Base-by-base conservation (phyloP, 2,329 filamentous ascomycete genomes). In the Botrytis porri region DNA sequence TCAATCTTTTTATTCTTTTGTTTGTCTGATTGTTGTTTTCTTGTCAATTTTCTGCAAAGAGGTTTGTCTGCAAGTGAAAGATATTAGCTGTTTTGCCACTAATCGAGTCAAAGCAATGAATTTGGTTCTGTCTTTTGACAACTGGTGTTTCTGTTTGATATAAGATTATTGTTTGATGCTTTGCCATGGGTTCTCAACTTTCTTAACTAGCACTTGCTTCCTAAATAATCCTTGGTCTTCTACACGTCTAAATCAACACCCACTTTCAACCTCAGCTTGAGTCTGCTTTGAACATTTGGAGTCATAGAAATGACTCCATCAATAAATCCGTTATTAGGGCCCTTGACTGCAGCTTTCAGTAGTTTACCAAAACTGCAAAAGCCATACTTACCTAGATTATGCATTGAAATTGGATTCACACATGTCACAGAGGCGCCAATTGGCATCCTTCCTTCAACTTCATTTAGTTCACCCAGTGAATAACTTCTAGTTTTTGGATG, bases 351-450 rank as follows among this genome's bases (percentile, higher is more conserved):
- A 6, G 3, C 48, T 51, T 14, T n/a, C 9, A n/a, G 12, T n/a
- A 51, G 4, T 51, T 14, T 51, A 14, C 1, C 4, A 51, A 51
- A 51, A 25, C 48, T 14, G 48, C n/a, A 5, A n/a, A n/a, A 1
- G 48, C 1, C 1, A n/a, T 51, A 14, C 2, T 7, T 10, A 51
- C 22, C 10, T 10, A 22, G 1, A 9, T n/a, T 12, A 1, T n/a
- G 25, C 10, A n/a, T 10, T 12, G 4, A 4, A 51, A 51, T 12
- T n/a, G 25, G 6, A 51, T 14, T n/a, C 48, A 51, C 10, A 51
- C 4, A 14, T n/a, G 5, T 14, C 25, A n/a, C 48, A 51, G 10
- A 51, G n/a, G 8, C 7, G 3, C 25, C 22, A 48, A 25, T 9
- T 25, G 20, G 20, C 20, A 25, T 48, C 45, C 25, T 22, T 48